These are phyloP conservation scores for Brassica nigra DNA, from an alignment of 345 rosid genomes.

Conservation along the genomic window DNA sequence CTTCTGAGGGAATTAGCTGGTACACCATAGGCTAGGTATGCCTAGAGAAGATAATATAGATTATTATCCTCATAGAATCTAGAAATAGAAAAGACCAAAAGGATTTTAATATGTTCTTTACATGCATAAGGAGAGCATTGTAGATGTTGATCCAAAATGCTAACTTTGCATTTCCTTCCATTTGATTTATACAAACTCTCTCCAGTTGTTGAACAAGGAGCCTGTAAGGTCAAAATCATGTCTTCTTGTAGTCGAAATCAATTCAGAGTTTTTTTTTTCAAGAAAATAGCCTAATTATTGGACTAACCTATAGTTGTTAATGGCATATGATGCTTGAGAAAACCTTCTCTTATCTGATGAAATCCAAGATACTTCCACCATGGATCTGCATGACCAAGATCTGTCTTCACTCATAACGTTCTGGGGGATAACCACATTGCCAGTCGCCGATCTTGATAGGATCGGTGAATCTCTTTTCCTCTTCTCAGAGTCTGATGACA, in stretches of 20 bases:
- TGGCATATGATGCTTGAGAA: conserved; percentile 70
- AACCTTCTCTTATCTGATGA: conserved; percentile 66
- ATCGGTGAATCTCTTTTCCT: conserved; percentile 45
- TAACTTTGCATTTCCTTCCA: conserved; percentile 59
- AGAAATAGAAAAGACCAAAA: not conserved
- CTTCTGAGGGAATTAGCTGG: conserved; percentile 71
- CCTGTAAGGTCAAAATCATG: conserved; percentile 50
- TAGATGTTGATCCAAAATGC: conserved; percentile 95
- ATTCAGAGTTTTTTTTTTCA: not conserved
- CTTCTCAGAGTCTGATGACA: conserved; percentile 50
- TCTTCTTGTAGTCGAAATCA: not conserved
- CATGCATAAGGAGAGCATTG: conserved; percentile 94
- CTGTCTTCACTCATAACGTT: conserved; percentile 51
- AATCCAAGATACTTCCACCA: conserved; percentile 72
- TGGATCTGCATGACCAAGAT: conserved; percentile 71
- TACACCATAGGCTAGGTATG: conserved; percentile 83
- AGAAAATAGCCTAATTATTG: not conserved
- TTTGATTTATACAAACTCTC: conserved; percentile 56
- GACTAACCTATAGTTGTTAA: conserved; percentile 69
- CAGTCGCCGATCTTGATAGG: conserved; percentile 60
- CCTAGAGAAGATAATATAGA: conserved; percentile 48
- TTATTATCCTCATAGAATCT: not conserved
- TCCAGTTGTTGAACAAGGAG: conserved; percentile 87
- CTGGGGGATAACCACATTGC: conserved; percentile 62
- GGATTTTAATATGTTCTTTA: conserved; percentile 40